Conservation (phyloP, 768 basidiomycete species). For the Exidia glandulosa region DNA sequence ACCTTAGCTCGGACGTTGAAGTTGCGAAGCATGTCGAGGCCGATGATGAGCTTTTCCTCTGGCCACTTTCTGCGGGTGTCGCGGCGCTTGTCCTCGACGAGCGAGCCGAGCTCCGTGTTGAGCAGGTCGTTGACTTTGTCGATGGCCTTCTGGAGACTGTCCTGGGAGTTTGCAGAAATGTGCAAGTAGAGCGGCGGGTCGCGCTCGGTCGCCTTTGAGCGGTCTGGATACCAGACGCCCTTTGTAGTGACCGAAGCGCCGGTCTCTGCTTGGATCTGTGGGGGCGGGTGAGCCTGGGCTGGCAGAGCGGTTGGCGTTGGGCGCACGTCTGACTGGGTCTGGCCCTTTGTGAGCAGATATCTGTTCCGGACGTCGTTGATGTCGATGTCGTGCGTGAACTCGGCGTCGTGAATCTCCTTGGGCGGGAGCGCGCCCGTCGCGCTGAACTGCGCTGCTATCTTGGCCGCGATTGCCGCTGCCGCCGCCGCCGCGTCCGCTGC, state of each 20-base stretch:
- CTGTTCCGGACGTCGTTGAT: constrained; percentile 95
- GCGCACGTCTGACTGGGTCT: constrained; percentile 82
- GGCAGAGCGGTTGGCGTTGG: not conserved
- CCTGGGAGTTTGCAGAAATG: constrained; percentile 65
- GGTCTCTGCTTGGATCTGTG: constrained; percentile 81
- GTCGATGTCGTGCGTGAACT: constrained; percentile 85
- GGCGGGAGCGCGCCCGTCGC: constrained; percentile 27
- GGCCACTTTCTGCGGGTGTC: constrained; percentile 84
- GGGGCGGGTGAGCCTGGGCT: not conserved
- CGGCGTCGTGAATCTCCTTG: constrained; percentile 64
- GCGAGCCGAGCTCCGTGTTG: constrained; percentile 61
- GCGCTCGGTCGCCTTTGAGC: constrained; percentile 78
- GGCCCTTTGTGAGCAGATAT: constrained; percentile 86
- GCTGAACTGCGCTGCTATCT: constrained; percentile 81
- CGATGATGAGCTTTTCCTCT: constrained; percentile 87
- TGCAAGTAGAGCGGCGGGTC: constrained; percentile 93
- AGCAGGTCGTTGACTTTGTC: constrained; percentile 67
- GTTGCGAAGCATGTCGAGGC: constrained; percentile 82
- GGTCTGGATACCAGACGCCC: constrained; percentile 94
- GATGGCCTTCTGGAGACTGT: constrained; percentile 54
- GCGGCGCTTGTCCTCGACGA: constrained; percentile 65
- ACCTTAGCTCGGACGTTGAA: constrained; percentile 98
- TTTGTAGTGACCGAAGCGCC: constrained; percentile 89
- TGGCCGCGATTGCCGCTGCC: constrained; percentile 83
- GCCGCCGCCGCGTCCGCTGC: constrained; percentile 65